Conservation (phyloP, 768 basidiomycete genomes). For the Psilocybe sp. region DNA sequence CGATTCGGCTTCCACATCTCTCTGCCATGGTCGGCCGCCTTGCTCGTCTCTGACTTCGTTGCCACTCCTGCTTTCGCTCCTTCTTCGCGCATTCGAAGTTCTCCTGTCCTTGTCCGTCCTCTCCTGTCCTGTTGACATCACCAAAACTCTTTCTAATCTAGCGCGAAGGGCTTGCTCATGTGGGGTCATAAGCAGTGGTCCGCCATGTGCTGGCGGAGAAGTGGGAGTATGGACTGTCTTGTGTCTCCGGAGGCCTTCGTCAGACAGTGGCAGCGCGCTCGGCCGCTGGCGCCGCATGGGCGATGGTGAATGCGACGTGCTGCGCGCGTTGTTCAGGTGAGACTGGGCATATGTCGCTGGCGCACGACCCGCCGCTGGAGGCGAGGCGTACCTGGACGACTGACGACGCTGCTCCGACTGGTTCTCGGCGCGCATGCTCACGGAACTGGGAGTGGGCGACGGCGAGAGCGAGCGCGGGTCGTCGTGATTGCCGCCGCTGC, state of each 20-base stretch:
- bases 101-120: slow-evolving; percentile 1
- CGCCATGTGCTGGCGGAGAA: slow-evolving; percentile 4
- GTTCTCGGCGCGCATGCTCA: neutral
- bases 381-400: neutral
- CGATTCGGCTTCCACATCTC: slow-evolving; percentile 4
- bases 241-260: slow-evolving; percentile 3
- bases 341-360: neutral
- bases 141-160: slow-evolving; percentile 51
- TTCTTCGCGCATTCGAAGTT: slow-evolving; percentile 4
- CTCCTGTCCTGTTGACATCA: slow-evolving; percentile 11
- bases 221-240: slow-evolving; percentile 1
- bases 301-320: slow-evolving; percentile 13
- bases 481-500: too few relatives aligned
- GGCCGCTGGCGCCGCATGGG: slow-evolving; percentile 3
- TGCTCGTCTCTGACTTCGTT: slow-evolving; percentile 28
- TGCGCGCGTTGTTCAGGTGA: slow-evolving; percentile 1
- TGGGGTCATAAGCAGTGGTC: slow-evolving; percentile 33
- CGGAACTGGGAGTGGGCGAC: slow-evolving; percentile 2
- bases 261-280: neutral
- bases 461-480: slow-evolving; percentile 18
- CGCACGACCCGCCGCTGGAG: too few relatives aligned
- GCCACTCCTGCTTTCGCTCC: slow-evolving; percentile 10
- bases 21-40: slow-evolving; percentile 24
- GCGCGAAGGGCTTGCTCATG: slow-evolving; percentile 54
- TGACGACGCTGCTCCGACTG: neutral